A percentile compares a stretch with the other conserved stretches of the same genome.
Conservation (phyloP, 352 stramenopile species). For the Phytophthora pisi region DNA sequence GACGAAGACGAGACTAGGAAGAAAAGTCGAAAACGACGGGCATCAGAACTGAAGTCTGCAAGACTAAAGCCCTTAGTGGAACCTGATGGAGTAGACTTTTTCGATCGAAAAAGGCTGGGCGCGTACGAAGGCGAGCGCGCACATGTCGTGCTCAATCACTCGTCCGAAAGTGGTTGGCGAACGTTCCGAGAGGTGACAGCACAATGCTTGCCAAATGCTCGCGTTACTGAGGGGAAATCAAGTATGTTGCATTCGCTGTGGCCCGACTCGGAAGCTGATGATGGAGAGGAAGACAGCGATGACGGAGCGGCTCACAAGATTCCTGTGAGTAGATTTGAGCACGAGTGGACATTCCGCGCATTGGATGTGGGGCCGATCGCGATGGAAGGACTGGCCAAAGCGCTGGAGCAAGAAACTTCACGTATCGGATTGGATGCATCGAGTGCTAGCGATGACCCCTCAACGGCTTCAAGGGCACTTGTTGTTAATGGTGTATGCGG, state of each 20-base stretch:
- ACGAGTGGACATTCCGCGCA: conserved; percentile 67
- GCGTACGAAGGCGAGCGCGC: conserved; percentile 52
- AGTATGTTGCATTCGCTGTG: conserved; percentile 31
- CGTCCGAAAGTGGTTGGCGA: conserved; percentile 20
- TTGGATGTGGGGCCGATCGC: conserved; percentile 68
- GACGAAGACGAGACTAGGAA: conserved; percentile 17
- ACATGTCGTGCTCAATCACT: conserved; percentile 35
- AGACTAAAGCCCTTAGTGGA: conserved; percentile 35
- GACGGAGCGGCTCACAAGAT: neutral
- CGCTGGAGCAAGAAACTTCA: neutral
- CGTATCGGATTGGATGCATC: conserved; percentile 3
- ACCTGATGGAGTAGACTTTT: conserved; percentile 39
- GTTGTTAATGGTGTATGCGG: conserved; percentile 62
- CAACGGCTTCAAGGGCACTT: conserved; percentile 15
- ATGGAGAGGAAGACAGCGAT: conserved; percentile 38
- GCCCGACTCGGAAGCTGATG: conserved; percentile 32
- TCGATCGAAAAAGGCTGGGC: conserved; percentile 27
- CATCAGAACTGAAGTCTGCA: conserved; percentile 17
- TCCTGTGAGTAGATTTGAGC: conserved; percentile 29
- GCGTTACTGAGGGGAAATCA: conserved; percentile 24
- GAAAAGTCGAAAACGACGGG: conserved; percentile 25
- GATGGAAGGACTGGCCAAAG: conserved; percentile 37
- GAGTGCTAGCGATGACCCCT: neutral
- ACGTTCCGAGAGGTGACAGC: conserved; percentile 27
- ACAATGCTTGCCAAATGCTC: conserved; percentile 27